Conservation (phyloP, 1,139 yeast genomes). For the Debaryomyces nepalensis region DNA sequence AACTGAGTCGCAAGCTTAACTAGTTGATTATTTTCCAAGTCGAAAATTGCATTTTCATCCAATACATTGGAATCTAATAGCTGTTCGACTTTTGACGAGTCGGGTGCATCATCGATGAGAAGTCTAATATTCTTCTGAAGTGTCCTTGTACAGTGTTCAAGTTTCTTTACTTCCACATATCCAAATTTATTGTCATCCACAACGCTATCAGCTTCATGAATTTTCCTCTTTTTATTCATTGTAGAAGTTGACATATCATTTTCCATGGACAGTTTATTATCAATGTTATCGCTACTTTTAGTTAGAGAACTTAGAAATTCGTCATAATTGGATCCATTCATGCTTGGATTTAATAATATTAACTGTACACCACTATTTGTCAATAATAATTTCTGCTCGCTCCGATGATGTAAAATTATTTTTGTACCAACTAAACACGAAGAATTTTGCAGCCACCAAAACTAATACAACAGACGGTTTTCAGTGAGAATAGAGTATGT, state of each 20-base stretch:
- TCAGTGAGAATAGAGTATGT: too few species aligned
- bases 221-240: constrained; percentile 3
- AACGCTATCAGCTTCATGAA: constrained; percentile 11
- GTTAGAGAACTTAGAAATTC: constrained; percentile 6
- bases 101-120: constrained; percentile 60
- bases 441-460: constrained; percentile 3
- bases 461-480: background rate
- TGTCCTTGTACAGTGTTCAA: constrained; percentile 46
- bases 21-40: constrained; percentile 57
- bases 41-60: constrained; percentile 46
- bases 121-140: constrained; percentile 57
- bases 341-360: background rate
- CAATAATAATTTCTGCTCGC: constrained; percentile 1
- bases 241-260: background rate
- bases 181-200: constrained; percentile 27
- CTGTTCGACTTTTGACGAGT: constrained; percentile 43
- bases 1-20: constrained; percentile 63
- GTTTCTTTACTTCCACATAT: constrained; percentile 43
- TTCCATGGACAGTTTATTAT: background rate
- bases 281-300: background rate
- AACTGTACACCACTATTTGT: background rate
- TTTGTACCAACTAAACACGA: background rate
- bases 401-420: constrained; percentile 5
- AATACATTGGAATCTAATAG: constrained; percentile 29
- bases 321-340: constrained; percentile 4